Conservation (phyloP, 441 rosid genomes). For the Corymbia citriodora region DNA sequence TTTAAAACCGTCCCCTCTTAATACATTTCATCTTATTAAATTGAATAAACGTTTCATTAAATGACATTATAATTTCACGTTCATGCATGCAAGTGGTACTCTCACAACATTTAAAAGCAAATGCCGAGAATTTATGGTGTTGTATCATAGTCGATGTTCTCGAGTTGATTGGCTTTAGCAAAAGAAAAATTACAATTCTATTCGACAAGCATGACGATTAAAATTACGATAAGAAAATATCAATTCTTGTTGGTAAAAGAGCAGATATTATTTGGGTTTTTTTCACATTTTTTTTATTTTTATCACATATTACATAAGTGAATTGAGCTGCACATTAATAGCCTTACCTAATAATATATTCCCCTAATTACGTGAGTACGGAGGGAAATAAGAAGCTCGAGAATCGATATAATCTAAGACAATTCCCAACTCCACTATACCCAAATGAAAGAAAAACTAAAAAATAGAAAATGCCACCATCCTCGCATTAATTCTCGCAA, state of each 20-base stretch:
- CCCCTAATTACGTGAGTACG: neutral
- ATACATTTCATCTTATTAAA: neutral
- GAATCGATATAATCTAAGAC: neutral
- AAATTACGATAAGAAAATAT: neutral
- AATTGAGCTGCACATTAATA: neutral
- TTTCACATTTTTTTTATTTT: neutral
- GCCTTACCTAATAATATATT: neutral
- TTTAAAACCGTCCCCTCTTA: neutral
- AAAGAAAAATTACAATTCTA: neutral
- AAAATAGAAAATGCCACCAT: neutral
- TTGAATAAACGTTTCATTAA: neutral
- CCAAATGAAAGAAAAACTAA: neutral
- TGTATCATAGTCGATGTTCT: neutral
- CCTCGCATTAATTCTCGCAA: neutral
- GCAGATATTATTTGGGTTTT: neutral
- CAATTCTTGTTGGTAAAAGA: neutral
- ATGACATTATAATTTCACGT: fast-evolving
- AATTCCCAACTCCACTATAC: neutral
- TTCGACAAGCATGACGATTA: neutral
- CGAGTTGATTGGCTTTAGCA: neutral
- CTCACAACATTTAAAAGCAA: neutral
- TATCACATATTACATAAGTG: neutral
- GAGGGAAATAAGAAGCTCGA: neutral
- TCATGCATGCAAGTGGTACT: neutral
- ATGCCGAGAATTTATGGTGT: too few relatives aligned